A percentile compares a stretch with the other conserved stretches of the same genome.
Evolutionary conservation across 208 protist species (phyloP).

Genomic region (Trypanosoma scelopori): DNA sequence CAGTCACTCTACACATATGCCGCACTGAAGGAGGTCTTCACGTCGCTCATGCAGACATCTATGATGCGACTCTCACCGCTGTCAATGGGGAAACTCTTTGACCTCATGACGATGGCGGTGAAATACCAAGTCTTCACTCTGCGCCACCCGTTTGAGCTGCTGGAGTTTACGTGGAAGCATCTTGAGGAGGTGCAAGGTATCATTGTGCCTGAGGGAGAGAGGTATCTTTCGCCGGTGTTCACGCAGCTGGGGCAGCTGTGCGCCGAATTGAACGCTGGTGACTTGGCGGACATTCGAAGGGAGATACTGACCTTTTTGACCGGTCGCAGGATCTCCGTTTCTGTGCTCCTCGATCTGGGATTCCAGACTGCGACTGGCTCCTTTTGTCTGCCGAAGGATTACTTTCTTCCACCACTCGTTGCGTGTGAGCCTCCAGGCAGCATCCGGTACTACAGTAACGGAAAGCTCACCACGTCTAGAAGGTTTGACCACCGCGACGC

Average conservation of each 20-base stretch:
- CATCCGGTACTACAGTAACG: slow-evolving; percentile 40
- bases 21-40: slow-evolving; percentile 72
- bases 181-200: slow-evolving; percentile 60
- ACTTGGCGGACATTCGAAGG: slow-evolving; percentile 61
- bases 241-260: slow-evolving; percentile 33
- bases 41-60: slow-evolving; percentile 74
- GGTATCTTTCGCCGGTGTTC: slow-evolving; percentile 27
- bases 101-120: slow-evolving; percentile 92
- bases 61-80: slow-evolving; percentile 85
- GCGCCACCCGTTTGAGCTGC: slow-evolving; percentile 78
- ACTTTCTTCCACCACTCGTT: slow-evolving; percentile 45
- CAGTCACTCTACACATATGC: slow-evolving; percentile 71
- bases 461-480: background rate
- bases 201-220: slow-evolving; percentile 20
- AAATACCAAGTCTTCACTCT: slow-evolving; percentile 88
- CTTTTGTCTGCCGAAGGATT: slow-evolving; percentile 47
- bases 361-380: slow-evolving; percentile 70
- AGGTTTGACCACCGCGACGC: slow-evolving; percentile 60
- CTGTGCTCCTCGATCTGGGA: slow-evolving; percentile 77
- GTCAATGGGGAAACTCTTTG: slow-evolving; percentile 92
- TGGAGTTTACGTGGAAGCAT: slow-evolving; percentile 89
- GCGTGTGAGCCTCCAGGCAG: slow-evolving; percentile 51
- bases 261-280: slow-evolving; percentile 30
- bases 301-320: slow-evolving; percentile 71
- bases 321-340: slow-evolving; percentile 71